A percentile compares a stretch with the other conserved stretches of the same genome.
phyloP scores from a whole-genome alignment of 179 eudicot species.

The Spergularia azorica region DNA sequence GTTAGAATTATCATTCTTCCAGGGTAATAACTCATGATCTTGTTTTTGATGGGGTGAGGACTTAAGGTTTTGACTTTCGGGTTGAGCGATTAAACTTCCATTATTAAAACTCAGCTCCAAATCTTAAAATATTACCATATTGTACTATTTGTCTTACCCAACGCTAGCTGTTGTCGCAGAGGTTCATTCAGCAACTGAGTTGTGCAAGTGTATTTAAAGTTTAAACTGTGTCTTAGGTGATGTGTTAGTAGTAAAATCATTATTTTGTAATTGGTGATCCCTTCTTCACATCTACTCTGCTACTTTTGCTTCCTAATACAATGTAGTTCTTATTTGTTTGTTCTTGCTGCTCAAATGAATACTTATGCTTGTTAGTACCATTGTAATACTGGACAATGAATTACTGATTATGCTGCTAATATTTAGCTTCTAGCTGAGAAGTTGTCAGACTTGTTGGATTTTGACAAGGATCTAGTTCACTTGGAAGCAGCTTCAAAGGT shows the following conservation, averaged over 20 bases:
- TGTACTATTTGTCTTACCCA: background rate
- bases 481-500: slow-evolving; percentile 98
- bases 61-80: too few relatives aligned
- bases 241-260: too few relatives aligned
- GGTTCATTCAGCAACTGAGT: background rate
- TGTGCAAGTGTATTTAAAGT: too few relatives aligned
- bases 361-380: background rate
- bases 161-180: background rate
- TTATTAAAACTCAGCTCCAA: too few relatives aligned
- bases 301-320: background rate
- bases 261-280: too few relatives aligned
- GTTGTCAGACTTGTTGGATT: slow-evolving; percentile 89
- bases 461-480: slow-evolving; percentile 84
- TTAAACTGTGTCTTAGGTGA: background rate
- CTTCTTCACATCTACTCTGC: background rate
- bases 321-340: background rate
- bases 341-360: background rate
- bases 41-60: too few relatives aligned
- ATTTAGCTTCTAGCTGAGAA: slow-evolving; percentile 83
- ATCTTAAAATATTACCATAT: too few relatives aligned
- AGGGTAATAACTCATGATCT: too few relatives aligned
- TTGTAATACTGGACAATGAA: background rate
- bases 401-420: slow-evolving; percentile 21
- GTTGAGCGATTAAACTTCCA: too few relatives aligned
- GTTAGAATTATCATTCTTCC: too few relatives aligned